These are phyloP conservation scores for Cavenderia fasciculata DNA, from an alignment of 78 protist species.

Conservation along the genomic window DNA sequence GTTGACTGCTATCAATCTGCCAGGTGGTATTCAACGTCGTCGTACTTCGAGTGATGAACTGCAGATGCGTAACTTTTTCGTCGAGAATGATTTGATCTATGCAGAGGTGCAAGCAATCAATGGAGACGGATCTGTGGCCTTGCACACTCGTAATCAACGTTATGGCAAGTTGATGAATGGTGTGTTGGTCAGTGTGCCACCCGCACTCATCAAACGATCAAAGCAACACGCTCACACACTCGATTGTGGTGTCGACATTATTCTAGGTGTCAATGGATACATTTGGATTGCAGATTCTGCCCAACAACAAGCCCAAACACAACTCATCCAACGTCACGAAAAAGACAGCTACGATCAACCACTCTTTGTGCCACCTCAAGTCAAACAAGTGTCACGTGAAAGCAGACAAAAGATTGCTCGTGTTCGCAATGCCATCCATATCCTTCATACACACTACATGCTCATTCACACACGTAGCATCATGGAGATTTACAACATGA, in stretches of 20 bases:
- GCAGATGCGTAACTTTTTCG: slow-evolving; percentile 88
- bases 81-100: slow-evolving; percentile 88
- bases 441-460: slow-evolving; percentile 31
- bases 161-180: slow-evolving; percentile 86
- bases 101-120: slow-evolving; percentile 89
- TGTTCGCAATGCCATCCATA: slow-evolving; percentile 44
- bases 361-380: slow-evolving; percentile 18
- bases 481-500: slow-evolving; percentile 48
- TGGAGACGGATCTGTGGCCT: slow-evolving; percentile 80
- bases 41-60: slow-evolving; percentile 86
- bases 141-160: slow-evolving; percentile 87
- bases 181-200: slow-evolving; percentile 67
- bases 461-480: slow-evolving; percentile 35
- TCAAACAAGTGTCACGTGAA: slow-evolving; percentile 20
- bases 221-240: slow-evolving; percentile 79
- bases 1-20: slow-evolving; percentile 89
- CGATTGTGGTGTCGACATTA: slow-evolving; percentile 85
- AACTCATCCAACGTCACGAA: slow-evolving; percentile 46
- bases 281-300: slow-evolving; percentile 83
- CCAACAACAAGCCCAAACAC: slow-evolving; percentile 23
- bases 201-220: slow-evolving; percentile 84
- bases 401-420: slow-evolving; percentile 57
- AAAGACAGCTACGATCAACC: slow-evolving; percentile 34
- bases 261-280: slow-evolving; percentile 92
- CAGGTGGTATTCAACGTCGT: slow-evolving; percentile 92